Conservation (phyloP, 2,329 filamentous ascomycete genomes). For the Calonectria multiphialidica region DNA sequence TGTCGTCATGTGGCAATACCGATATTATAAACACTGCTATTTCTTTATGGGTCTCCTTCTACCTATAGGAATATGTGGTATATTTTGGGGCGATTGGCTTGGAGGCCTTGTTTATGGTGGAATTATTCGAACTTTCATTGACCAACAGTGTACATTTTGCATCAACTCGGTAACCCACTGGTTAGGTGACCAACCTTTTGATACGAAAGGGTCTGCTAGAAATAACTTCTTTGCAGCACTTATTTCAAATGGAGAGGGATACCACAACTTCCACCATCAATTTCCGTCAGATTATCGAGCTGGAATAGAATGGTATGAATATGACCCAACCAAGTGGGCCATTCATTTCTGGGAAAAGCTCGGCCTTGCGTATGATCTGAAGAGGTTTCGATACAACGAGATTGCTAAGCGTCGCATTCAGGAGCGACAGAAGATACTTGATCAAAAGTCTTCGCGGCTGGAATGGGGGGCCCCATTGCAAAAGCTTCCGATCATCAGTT, state of each 20-base stretch:
- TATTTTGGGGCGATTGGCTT: slow-evolving; percentile 83
- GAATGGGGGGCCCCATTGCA: background rate
- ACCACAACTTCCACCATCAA: slow-evolving; percentile 97
- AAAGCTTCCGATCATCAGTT: slow-evolving; percentile 61
- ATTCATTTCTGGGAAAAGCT: slow-evolving; percentile 88
- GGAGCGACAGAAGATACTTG: background rate
- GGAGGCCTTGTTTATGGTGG: slow-evolving; percentile 75
- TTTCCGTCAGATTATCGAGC: slow-evolving; percentile 95
- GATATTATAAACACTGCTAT: slow-evolving; percentile 85
- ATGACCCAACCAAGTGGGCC: slow-evolving; percentile 91
- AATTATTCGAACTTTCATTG: background rate
- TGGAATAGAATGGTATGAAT: slow-evolving; percentile 90
- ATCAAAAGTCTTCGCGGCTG: background rate
- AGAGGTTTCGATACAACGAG: slow-evolving; percentile 91
- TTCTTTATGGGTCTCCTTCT: slow-evolving; percentile 81
- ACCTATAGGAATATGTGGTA: slow-evolving; percentile 79
- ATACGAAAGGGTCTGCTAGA: slow-evolving; percentile 90
- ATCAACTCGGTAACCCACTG: background rate
- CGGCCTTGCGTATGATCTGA: slow-evolving; percentile 86
- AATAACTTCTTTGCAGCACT: slow-evolving; percentile 89
- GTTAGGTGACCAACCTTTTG: slow-evolving; percentile 73
- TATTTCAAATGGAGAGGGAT: slow-evolving; percentile 87
- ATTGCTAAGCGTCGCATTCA: background rate
- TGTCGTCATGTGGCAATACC: slow-evolving; percentile 89
- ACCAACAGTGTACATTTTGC: background rate